Evolutionary conservation across 257 asterid species (phyloP).

Genomic region (Coffea canephora): DNA sequence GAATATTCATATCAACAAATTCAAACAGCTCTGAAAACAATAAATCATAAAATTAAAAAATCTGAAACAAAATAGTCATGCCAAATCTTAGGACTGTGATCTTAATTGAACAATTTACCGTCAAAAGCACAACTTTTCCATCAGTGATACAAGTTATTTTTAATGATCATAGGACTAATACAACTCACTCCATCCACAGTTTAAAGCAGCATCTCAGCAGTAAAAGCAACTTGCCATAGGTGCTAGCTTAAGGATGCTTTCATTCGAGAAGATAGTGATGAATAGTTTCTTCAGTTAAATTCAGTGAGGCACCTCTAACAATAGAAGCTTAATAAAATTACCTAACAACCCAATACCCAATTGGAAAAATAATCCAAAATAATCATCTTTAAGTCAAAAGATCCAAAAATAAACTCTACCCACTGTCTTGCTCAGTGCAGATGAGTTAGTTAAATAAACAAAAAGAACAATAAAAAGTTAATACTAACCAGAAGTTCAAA

Average conservation of each 20-base stretch:
- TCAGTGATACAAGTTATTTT: not conserved
- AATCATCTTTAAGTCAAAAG: not conserved
- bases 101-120: not conserved
- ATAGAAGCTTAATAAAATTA: too few species aligned
- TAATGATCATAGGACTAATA: too few species aligned
- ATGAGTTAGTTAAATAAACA: not conserved
- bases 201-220: not conserved
- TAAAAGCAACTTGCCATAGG: not conserved
- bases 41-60: not conserved
- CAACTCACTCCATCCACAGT: not conserved
- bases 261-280: too few species aligned
- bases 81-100: not conserved
- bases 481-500: slow-evolving; percentile 61
- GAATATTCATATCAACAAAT: too few species aligned
- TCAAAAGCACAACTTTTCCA: not conserved
- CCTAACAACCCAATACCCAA: not conserved
- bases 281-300: too few species aligned
- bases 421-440: not conserved
- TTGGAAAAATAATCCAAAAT: too few species aligned
- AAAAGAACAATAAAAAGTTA: not conserved
- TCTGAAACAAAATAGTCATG: not conserved
- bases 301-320: too few species aligned
- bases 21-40: too few species aligned
- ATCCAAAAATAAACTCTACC: not conserved
- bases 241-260: not conserved